Conservation (phyloP, 805 yeast genomes). For the Cyberlindnera veronae region DNA sequence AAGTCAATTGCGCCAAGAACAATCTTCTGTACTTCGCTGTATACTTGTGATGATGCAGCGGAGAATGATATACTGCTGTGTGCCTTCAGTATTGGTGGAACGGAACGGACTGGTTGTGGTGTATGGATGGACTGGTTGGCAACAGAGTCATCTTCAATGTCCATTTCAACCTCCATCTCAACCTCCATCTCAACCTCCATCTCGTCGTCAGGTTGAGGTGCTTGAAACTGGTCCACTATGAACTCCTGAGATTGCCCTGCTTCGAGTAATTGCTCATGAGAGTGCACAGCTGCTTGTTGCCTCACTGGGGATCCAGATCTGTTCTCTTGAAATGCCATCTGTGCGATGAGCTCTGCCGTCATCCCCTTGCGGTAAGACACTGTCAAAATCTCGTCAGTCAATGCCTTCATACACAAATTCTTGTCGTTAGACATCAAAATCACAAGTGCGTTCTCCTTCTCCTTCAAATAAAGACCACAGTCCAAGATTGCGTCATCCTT, state of each 20-base stretch:
- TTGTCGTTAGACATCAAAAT: constrained; percentile 78
- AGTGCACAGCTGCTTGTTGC: not conserved
- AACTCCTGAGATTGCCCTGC: too few relatives aligned
- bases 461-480: constrained; percentile 67
- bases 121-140: not conserved
- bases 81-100: too few relatives aligned
- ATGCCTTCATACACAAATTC: constrained; percentile 76
- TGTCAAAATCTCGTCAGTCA: constrained; percentile 62
- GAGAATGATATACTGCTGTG: constrained; percentile 8
- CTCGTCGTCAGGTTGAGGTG: too few relatives aligned
- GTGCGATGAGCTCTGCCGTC: constrained; percentile 46
- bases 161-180: not conserved
- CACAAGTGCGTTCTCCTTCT: constrained; percentile 39
- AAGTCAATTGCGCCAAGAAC: constrained; percentile 45
- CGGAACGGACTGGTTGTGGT: not conserved
- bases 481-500: constrained; percentile 87
- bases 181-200: not conserved
- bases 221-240: too few relatives aligned
- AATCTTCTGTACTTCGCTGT: constrained; percentile 39
- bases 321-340: constrained; percentile 37
- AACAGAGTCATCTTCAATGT: not conserved
- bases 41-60: constrained; percentile 29
- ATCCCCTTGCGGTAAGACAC: constrained; percentile 45
- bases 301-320: not conserved
- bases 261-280: too few relatives aligned